phyloP scores from a whole-genome alignment of 768 basidiomycete species.

The Termitomyces sp. region DNA sequence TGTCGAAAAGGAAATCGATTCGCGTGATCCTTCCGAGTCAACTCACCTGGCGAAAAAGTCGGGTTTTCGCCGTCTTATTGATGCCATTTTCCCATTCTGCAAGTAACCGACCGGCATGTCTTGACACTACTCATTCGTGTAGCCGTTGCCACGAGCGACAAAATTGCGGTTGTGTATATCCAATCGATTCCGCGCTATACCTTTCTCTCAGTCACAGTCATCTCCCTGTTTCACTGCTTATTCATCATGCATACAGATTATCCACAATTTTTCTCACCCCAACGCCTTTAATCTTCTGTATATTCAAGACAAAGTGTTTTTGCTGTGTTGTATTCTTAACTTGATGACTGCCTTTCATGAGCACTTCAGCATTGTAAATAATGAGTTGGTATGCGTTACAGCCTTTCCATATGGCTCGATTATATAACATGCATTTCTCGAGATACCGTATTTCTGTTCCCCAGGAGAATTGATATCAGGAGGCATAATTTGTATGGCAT shows the following conservation, averaged over 20 bases:
- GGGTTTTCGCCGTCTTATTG: background rate
- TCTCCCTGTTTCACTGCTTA: too few species aligned
- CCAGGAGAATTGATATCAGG: too few species aligned
- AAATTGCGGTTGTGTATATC: background rate
- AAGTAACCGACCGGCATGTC: background rate
- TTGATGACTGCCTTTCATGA: background rate
- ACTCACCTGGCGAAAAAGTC: background rate
- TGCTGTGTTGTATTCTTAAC: background rate
- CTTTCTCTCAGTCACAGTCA: background rate
- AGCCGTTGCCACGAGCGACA: background rate
- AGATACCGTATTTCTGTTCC: too few species aligned
- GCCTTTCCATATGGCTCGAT: too few species aligned
- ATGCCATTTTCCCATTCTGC: constrained; percentile 4
- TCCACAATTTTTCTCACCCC: background rate
- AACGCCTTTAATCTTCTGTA: background rate
- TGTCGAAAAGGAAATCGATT: background rate
- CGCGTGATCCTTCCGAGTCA: background rate
- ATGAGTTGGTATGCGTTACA: too few species aligned
- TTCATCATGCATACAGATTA: background rate
- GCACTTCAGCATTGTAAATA: background rate
- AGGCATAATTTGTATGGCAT: too few species aligned
- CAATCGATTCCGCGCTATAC: background rate
- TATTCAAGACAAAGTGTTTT: background rate
- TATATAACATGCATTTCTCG: too few species aligned
- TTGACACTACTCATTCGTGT: background rate